Evolutionary conservation across 495 filamentous ascomycete genomes (phyloP).

Genomic region (Hypoxylon cercidicola): DNA sequence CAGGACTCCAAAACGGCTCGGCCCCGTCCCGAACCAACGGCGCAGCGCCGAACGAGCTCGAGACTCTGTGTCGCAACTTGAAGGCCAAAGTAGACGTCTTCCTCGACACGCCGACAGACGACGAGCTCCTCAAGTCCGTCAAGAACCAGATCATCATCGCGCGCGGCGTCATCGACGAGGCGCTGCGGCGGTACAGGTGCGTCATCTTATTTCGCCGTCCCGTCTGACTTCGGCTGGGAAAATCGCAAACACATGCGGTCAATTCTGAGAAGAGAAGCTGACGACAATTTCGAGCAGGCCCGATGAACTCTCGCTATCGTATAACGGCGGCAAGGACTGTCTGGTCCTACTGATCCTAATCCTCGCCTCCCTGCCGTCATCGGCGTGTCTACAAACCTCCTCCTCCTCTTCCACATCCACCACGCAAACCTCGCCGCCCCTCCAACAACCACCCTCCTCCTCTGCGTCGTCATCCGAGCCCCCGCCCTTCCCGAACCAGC

Average conservation of each 20-base stretch:
- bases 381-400: slow-evolving; percentile 43
- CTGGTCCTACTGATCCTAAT: slow-evolving; percentile 91
- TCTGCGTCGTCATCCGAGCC: not conserved
- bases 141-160: slow-evolving; percentile 77
- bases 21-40: slow-evolving; percentile 26
- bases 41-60: slow-evolving; percentile 17
- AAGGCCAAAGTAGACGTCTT: slow-evolving; percentile 74
- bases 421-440: slow-evolving; percentile 15
- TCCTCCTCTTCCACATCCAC: too few relatives aligned
- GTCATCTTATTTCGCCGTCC: slow-evolving; percentile 36
- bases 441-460: slow-evolving; percentile 12
- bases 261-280: slow-evolving; percentile 3
- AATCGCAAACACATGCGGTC: not conserved
- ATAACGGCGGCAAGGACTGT: slow-evolving; percentile 99
- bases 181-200: slow-evolving; percentile 75
- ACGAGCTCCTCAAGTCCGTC: slow-evolving; percentile 67
- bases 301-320: slow-evolving; percentile 86
- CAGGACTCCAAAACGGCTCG: slow-evolving; percentile 20
- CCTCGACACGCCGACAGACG: slow-evolving; percentile 67
- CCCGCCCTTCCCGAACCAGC: slow-evolving; percentile 48
- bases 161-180: slow-evolving; percentile 75
- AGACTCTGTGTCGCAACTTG: slow-evolving; percentile 63
- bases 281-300: slow-evolving; percentile 58
- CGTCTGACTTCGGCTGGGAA: not conserved
- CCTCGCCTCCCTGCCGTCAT: slow-evolving; percentile 70